phyloP scores from a whole-genome alignment of 345 rosid species.

The Salix arbutifolia region DNA sequence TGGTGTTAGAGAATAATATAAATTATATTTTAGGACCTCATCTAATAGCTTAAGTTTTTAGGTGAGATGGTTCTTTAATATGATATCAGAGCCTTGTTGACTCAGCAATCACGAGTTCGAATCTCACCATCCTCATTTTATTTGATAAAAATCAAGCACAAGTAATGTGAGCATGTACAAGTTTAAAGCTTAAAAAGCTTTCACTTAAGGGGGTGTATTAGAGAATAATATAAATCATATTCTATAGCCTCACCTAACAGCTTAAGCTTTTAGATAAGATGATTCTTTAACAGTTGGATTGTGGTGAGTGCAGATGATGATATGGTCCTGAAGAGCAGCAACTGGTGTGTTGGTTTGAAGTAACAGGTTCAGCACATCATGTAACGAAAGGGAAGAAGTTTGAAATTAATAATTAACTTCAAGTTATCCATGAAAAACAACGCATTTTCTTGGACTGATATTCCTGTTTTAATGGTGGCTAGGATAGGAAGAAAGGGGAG shows the following conservation, averaged over 20 bases:
- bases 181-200: fast-evolving
- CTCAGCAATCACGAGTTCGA: too few species aligned
- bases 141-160: too few species aligned
- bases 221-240: too few species aligned
- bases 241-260: fast-evolving
- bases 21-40: fast-evolving
- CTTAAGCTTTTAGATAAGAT: fast-evolving
- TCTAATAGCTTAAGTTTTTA: too few species aligned
- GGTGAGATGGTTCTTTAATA: too few species aligned
- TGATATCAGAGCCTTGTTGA: too few species aligned
- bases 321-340: neutral
- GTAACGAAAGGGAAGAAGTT: neutral
- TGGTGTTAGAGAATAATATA: too few species aligned
- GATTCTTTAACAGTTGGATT: neutral
- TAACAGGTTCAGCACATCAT: neutral
- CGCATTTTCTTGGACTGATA: neutral
- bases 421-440: neutral
- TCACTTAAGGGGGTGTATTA: too few species aligned
- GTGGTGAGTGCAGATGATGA: neutral
- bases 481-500: neutral
- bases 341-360: neutral
- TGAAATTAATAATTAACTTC: neutral
- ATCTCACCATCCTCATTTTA: too few species aligned
- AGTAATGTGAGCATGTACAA: too few species aligned
- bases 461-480: neutral